Evolutionary conservation across 2,329 filamentous ascomycete genomes (phyloP), one percentile per base, ranked within the genome.

Genomic region (Chrysoporthe cubensis): DNA sequence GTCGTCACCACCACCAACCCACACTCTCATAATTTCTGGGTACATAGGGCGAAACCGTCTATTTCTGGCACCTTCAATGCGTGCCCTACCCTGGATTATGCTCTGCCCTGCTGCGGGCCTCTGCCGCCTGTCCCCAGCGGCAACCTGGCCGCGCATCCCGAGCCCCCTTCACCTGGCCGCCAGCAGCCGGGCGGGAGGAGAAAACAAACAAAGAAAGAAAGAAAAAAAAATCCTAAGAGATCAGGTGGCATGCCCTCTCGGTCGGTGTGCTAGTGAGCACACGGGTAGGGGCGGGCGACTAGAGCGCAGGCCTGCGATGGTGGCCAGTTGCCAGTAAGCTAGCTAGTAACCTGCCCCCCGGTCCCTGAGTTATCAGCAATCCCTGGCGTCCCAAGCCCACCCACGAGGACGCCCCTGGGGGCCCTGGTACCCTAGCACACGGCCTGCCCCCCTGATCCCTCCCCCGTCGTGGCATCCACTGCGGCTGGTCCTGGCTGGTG

Each of bases 401-500:
- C 37, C 11, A n/a, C 50, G 42, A 57, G 56, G 32, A 42, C 16
- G 34, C 32, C 34, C 56, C 56, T 58, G 56, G 16, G 26, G 21
- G 32, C 32, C 21, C 43, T 34, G 44, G 21, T 58, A 37, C 54
- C 11, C 26, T 26, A 26, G 34, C 9, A 42, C n/a, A 42, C 11
- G 34, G 8, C 26, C 40, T 59, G 62, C 2, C 26, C 42, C 63
- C 63, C 63, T 65, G 63, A 65, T 65, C 63, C 63, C 63, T 48
- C 63, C 26, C 63, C 57, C 11, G 37, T 64, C 62, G 40, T 57
- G 42, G 52, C 62, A 57, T 43, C 54, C 52, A 57, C 52, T 57
- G 40, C 56, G 62, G 62, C 62, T 64, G 62, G 62, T 44, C 48
- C 63, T 65, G 62, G 42, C 62, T 57, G 14, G 26, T 64, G 42